A percentile compares a stretch with the other conserved stretches of the same genome.
Conservation (phyloP, 495 filamentous ascomycete species). For the Aspergillus cristatus region DNA sequence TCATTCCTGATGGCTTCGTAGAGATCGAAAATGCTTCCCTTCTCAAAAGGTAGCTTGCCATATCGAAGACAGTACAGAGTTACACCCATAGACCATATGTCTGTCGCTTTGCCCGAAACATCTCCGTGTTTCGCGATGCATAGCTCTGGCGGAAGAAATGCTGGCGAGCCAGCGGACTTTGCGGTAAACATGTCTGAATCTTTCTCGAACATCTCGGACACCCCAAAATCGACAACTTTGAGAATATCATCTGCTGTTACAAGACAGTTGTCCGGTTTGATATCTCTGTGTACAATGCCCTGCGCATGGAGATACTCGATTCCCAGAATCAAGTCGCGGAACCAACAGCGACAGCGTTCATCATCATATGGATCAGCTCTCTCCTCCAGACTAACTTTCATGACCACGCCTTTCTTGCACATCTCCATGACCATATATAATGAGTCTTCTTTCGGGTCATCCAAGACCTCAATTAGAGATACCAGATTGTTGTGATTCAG, state of each 20-base stretch:
- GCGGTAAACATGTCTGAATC: conserved; percentile 79
- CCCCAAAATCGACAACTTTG: conserved; percentile 96
- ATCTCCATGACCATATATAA: conserved; percentile 98
- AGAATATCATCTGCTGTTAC: conserved; percentile 84
- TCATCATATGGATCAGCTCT: conserved; percentile 72
- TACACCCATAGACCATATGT: conserved; percentile 98
- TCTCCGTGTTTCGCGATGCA: conserved; percentile 84
- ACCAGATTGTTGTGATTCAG: conserved; percentile 89
- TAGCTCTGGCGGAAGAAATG: conserved; percentile 88
- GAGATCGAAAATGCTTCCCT: conserved; percentile 68
- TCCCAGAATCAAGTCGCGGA: conserved; percentile 88
- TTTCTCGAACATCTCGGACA: conserved; percentile 97
- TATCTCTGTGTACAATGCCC: conserved; percentile 92
- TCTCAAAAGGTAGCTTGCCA: conserved; percentile 76
- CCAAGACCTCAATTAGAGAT: conserved; percentile 85
- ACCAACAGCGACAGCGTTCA: conserved; percentile 81
- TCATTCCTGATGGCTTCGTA: conserved; percentile 81
- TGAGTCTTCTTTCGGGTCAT: conserved; percentile 91
- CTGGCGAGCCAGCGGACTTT: conserved; percentile 91
- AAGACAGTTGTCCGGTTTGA: conserved; percentile 95
- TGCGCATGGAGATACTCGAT: conserved; percentile 96
- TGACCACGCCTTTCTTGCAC: conserved; percentile 96
- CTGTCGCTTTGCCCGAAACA: conserved; percentile 79
- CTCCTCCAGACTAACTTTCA: conserved; percentile 90
- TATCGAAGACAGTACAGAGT: conserved; percentile 90